phyloP scores from a whole-genome alignment of 2,329 filamentous ascomycete genomes.

The Byssoonygena ceratinophila region DNA sequence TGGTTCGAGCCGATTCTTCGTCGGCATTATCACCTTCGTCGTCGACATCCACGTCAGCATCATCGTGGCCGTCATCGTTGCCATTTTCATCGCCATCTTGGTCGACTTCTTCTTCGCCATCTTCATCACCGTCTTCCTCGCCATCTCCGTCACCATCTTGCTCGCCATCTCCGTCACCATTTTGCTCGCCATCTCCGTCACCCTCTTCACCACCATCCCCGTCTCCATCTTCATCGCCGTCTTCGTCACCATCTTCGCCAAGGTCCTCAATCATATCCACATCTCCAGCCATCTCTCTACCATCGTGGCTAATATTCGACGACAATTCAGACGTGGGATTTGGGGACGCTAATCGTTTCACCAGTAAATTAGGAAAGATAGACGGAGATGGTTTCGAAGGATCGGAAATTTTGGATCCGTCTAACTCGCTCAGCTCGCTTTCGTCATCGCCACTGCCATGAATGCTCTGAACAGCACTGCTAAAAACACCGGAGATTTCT shows the following conservation, averaged over 20 bases:
- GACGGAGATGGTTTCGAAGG: neutral
- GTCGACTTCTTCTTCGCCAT: neutral
- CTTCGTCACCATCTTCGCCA: neutral
- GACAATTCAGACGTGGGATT: constrained; percentile 16
- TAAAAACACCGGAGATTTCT: constrained; percentile 36
- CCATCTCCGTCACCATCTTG: neutral
- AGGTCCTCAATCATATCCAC: neutral
- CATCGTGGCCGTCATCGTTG: neutral
- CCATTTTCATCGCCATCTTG: neutral
- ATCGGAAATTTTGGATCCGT: constrained; percentile 34
- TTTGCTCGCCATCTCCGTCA: neutral
- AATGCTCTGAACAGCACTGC: constrained; percentile 49
- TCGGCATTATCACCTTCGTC: constrained; percentile 11
- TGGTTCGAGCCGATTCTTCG: constrained; percentile 11
- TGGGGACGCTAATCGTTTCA: constrained; percentile 13
- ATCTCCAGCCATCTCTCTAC: constrained; percentile 1
- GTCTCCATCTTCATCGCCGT: neutral
- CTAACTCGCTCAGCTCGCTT: constrained; percentile 57
- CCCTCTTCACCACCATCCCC: neutral
- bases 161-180: neutral
- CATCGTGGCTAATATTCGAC: constrained; percentile 16
- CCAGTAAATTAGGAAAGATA: constrained; percentile 14
- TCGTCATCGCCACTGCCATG: constrained; percentile 59
- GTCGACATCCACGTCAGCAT: neutral
- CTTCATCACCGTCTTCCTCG: neutral